These are phyloP conservation scores for Apiotrichum domesticum DNA, from an alignment of 1,284 basidiomycete species.

Conservation along the genomic window DNA sequence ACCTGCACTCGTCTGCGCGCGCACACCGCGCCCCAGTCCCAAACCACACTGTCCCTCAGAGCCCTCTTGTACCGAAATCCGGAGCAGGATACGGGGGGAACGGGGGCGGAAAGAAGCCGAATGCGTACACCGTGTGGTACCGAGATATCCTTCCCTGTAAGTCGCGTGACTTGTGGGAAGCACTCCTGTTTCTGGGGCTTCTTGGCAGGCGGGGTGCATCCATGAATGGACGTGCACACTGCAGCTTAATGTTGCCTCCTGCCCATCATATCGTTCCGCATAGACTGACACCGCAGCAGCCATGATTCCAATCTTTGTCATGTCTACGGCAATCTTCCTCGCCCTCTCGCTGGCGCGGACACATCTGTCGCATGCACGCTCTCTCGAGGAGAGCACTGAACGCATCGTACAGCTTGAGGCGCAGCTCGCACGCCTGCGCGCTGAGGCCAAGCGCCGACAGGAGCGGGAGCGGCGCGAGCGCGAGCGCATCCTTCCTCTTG, in stretches of 20 bases:
- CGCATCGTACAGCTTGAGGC: slow-evolving; percentile 39
- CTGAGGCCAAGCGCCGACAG: slow-evolving; percentile 22
- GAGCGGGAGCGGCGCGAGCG: slow-evolving; percentile 36
- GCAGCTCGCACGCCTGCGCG: slow-evolving; percentile 29
- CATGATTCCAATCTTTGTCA: slow-evolving; percentile 45
- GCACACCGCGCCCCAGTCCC: slow-evolving; percentile 3
- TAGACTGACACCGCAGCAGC: slow-evolving; percentile 24
- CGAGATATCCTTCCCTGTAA: slow-evolving; percentile 39
- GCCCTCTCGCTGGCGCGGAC: slow-evolving; percentile 37
- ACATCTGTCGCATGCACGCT: slow-evolving; percentile 38
- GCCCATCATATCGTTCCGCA: neutral
- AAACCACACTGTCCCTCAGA: slow-evolving; percentile 5
- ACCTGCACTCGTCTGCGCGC: neutral
- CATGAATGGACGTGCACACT: too few relatives aligned
- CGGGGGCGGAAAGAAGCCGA: slow-evolving; percentile 7
- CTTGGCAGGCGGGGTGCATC: too few relatives aligned
- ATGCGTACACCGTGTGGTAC: slow-evolving; percentile 37
- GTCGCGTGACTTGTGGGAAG: slow-evolving; percentile 2
- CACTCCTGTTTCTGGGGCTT: too few relatives aligned
- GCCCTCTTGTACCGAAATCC: slow-evolving; percentile 9
- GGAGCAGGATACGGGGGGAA: neutral
- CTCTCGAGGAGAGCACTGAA: slow-evolving; percentile 30
- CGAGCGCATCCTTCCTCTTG: slow-evolving; percentile 40
- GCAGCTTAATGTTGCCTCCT: too few relatives aligned
- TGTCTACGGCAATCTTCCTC: slow-evolving; percentile 44